These are phyloP conservation scores for Cardamine resedifolia DNA, from an alignment of 345 rosid species.

Conservation along the genomic window DNA sequence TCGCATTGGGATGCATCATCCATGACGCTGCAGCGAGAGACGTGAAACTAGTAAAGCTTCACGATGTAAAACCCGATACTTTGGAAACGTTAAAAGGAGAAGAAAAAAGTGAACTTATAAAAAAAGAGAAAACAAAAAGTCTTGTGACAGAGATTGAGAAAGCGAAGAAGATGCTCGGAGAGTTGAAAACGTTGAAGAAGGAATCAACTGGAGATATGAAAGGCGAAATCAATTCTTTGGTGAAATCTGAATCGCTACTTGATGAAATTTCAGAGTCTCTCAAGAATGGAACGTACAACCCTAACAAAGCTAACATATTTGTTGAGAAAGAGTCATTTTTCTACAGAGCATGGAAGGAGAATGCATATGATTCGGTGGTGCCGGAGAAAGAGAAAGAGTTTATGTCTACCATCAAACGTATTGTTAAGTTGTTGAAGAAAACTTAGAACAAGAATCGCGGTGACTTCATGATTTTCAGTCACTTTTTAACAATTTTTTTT, in stretches of 20 bases:
- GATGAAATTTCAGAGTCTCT: slow-evolving; percentile 19
- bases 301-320: slow-evolving; percentile 23
- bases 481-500: background rate
- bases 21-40: slow-evolving; percentile 29
- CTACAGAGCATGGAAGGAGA: slow-evolving; percentile 37
- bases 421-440: slow-evolving; percentile 33
- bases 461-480: background rate
- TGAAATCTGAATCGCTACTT: slow-evolving; percentile 38
- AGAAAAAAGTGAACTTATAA: slow-evolving; percentile 14
- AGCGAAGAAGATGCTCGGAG: slow-evolving; percentile 27
- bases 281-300: slow-evolving; percentile 25
- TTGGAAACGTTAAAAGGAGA: slow-evolving; percentile 23
- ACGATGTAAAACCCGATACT: slow-evolving; percentile 32
- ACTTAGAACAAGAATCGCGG: slow-evolving; percentile 15
- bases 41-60: slow-evolving; percentile 26
- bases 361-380: slow-evolving; percentile 26
- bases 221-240: slow-evolving; percentile 15
- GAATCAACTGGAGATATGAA: slow-evolving; percentile 29
- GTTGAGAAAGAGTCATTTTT: slow-evolving; percentile 32
- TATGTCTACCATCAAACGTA: slow-evolving; percentile 27
- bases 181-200: slow-evolving; percentile 29
- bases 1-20: slow-evolving; percentile 20
- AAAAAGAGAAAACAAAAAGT: background rate
- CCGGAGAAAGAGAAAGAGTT: slow-evolving; percentile 39
- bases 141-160: slow-evolving; percentile 34